These are phyloP conservation scores for Taiozyma sp. DNA, from an alignment of 1,139 yeast species.

Conservation along the genomic window DNA sequence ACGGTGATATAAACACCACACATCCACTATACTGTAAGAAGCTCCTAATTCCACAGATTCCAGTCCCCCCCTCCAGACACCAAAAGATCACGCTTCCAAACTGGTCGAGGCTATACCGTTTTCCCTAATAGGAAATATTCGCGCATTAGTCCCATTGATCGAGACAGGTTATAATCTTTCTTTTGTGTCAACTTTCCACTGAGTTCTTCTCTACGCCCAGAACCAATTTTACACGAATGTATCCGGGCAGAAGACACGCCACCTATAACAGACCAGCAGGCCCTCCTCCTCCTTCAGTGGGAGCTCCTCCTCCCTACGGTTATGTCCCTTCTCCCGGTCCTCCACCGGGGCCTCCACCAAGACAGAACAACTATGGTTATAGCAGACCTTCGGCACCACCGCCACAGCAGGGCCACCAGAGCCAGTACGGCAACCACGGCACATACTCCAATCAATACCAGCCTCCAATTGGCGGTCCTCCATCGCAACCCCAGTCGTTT, in stretches of 20 bases:
- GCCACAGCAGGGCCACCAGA: constrained; percentile 1
- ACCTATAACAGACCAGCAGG: constrained; percentile 2
- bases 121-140: neutral
- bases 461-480: constrained; percentile 23
- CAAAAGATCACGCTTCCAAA: too few species aligned
- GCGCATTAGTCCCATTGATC: neutral
- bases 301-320: constrained; percentile 6
- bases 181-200: neutral
- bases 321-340: constrained; percentile 1
- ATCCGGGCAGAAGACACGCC: neutral
- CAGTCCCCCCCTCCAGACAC: too few species aligned
- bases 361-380: neutral
- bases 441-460: neutral
- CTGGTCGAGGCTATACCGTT: neutral
- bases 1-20: too few species aligned
- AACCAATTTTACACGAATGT: neutral
- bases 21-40: too few species aligned
- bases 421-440: constrained; percentile 20
- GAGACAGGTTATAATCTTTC: too few species aligned
- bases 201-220: neutral
- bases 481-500: constrained; percentile 29
- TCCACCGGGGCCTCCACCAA: constrained; percentile 7
- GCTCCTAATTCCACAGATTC: too few species aligned
- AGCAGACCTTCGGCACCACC: neutral
- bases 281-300: constrained; percentile 7